phyloP scores from a whole-genome alignment of 2,329 filamentous ascomycete species.

The Rhytidhysteron rufulum region DNA sequence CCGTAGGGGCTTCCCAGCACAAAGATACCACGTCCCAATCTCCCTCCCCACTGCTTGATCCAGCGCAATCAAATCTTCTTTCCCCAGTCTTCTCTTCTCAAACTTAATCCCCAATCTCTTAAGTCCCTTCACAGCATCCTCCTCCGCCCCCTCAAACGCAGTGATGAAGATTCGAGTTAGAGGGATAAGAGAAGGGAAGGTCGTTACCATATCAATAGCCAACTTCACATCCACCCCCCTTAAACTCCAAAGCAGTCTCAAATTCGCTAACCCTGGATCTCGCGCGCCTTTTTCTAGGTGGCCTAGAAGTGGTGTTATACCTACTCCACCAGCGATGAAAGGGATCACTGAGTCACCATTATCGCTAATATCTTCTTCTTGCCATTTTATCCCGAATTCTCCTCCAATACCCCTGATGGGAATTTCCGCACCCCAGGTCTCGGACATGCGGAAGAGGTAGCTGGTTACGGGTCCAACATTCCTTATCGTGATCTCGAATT shows the following conservation, averaged over 20 bases:
- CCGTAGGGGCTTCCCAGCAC: slow-evolving; percentile 51
- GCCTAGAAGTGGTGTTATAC: slow-evolving; percentile 76
- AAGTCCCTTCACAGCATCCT: slow-evolving; percentile 31
- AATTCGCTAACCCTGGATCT: slow-evolving; percentile 11
- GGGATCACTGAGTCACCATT: slow-evolving; percentile 36
- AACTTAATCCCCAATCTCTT: slow-evolving; percentile 32
- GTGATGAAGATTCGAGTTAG: slow-evolving; percentile 65
- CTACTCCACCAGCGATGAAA: slow-evolving; percentile 76
- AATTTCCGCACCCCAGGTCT: slow-evolving; percentile 55
- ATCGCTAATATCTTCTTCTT: no score
- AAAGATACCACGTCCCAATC: slow-evolving; percentile 55
- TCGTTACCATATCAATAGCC: slow-evolving; percentile 56
- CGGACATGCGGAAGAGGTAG: slow-evolving; percentile 59
- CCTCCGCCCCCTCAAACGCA: slow-evolving; percentile 26
- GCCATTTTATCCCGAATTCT: slow-evolving; percentile 48
- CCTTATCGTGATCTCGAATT: slow-evolving; percentile 70
- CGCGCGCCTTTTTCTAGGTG: slow-evolving; percentile 54
- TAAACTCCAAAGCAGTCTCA: slow-evolving; percentile 68
- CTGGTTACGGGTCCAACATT: slow-evolving; percentile 66
- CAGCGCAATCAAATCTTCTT: slow-evolving; percentile 39
- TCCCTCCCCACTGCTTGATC: slow-evolving; percentile 11
- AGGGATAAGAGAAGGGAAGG: slow-evolving; percentile 48
- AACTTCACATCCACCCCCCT: slow-evolving; percentile 59
- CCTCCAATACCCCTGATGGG: slow-evolving; percentile 73
- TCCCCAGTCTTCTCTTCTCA: slow-evolving; percentile 44